phyloP scores from a whole-genome alignment of 2,329 filamentous ascomycete species.

The Teratosphaeria zuluensis region DNA sequence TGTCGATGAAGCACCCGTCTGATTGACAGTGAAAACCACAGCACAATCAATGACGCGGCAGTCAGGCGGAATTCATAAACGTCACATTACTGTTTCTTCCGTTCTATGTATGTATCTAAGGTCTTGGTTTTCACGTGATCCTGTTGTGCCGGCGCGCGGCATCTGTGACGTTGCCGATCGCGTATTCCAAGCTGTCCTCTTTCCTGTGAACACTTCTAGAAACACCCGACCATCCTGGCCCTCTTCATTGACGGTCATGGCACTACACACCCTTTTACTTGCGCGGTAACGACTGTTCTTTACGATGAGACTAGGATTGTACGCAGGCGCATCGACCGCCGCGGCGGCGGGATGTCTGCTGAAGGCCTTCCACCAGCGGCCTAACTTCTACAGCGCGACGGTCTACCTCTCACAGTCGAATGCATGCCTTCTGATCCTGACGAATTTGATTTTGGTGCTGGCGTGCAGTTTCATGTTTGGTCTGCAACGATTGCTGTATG shows the following conservation, averaged over 20 bases:
- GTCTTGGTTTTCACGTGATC: too few relatives aligned
- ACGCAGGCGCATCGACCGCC: conserved; percentile 55
- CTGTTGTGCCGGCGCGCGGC: too few relatives aligned
- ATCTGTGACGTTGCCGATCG: neutral
- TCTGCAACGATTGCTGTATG: conserved; percentile 83
- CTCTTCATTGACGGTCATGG: conserved; percentile 21
- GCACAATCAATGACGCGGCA: too few relatives aligned
- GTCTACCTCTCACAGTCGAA: conserved; percentile 96
- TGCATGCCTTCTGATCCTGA: conserved; percentile 86
- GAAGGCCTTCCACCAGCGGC: conserved; percentile 85
- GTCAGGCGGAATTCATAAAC: too few relatives aligned
- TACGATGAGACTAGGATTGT: conserved; percentile 24
- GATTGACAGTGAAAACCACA: too few relatives aligned
- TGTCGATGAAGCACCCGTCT: too few relatives aligned
- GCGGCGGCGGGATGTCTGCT: conserved; percentile 76
- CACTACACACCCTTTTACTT: conserved; percentile 1
- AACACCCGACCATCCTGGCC: conserved; percentile 4
- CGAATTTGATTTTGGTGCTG: conserved; percentile 77
- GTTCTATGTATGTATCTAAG: too few relatives aligned
- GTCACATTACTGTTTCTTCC: too few relatives aligned
- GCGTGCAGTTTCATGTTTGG: conserved; percentile 75
- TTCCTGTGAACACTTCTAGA: neutral
- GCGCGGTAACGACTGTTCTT: neutral
- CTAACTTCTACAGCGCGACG: conserved; percentile 97
- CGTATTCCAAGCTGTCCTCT: neutral